Conservation (phyloP, 768 basidiomycete genomes). For the Serendipita sp. region DNA sequence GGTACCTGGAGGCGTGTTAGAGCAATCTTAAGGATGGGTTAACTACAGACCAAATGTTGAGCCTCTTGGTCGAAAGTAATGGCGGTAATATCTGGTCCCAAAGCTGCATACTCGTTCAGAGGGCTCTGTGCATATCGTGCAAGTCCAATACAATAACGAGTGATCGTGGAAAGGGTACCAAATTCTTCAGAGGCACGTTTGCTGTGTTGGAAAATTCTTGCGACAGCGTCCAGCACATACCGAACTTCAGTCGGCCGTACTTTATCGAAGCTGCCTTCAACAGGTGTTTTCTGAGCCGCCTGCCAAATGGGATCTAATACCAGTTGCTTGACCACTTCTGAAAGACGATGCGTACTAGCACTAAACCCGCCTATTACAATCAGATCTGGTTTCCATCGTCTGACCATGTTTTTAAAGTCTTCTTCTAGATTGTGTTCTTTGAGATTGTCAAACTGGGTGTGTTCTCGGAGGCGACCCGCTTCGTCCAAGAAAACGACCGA, state of each 20-base stretch:
- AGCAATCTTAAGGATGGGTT: constrained; percentile 8
- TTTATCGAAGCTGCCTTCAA: neutral
- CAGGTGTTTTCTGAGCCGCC: constrained; percentile 12
- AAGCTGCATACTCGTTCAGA: constrained; percentile 80
- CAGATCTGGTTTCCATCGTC: constrained; percentile 70
- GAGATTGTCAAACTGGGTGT: constrained; percentile 77
- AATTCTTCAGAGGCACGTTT: constrained; percentile 74
- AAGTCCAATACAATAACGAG: constrained; percentile 85
- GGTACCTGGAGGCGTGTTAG: constrained; percentile 42
- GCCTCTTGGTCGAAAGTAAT: constrained; percentile 72
- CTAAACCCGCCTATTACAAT: constrained; percentile 82
- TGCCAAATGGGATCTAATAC: constrained; percentile 19
- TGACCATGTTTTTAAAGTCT: constrained; percentile 69
- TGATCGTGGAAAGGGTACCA: constrained; percentile 53
- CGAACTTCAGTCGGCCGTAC: neutral
- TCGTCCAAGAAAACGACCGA: constrained; percentile 74
- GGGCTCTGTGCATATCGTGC: constrained; percentile 90
- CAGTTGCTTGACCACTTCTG: constrained; percentile 45
- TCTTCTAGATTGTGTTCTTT: constrained; percentile 47
- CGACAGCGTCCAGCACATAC: constrained; percentile 81
- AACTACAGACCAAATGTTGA: constrained; percentile 57
- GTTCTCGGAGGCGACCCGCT: constrained; percentile 79
- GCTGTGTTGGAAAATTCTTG: constrained; percentile 85
- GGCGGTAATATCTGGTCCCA: constrained; percentile 70
- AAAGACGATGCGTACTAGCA: constrained; percentile 58